Percentiles rank a stretch among this genome's conserved stretches.
phyloP scores from a whole-genome alignment of 179 eudicot species.

The Gypsophila paniculata region DNA sequence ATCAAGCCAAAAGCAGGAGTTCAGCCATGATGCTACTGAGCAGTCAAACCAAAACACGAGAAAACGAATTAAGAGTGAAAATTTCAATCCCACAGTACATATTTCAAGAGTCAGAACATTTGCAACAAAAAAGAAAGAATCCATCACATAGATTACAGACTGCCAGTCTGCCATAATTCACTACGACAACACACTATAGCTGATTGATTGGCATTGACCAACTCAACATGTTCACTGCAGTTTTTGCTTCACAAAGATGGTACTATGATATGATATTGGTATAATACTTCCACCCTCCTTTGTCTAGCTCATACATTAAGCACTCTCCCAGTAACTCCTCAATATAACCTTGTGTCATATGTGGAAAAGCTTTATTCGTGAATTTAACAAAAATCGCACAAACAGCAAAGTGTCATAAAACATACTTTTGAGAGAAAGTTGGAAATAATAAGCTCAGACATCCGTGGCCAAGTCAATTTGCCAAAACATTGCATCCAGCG shows the following conservation, averaged over 20 bases:
- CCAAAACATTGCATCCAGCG: constrained; percentile 85
- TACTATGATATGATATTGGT: not conserved
- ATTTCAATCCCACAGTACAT: not conserved
- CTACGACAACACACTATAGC: not conserved
- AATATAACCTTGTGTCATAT: not conserved
- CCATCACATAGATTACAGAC: not conserved
- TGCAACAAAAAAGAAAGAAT: not conserved
- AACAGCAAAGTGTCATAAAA: not conserved
- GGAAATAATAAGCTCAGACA: constrained; percentile 82
- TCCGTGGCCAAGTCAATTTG: constrained; percentile 93
- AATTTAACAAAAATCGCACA: not conserved
- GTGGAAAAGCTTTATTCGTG: not conserved
- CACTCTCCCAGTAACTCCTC: not conserved
- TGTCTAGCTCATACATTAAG: constrained; percentile 10
- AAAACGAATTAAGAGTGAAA: not conserved
- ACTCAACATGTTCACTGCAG: not conserved
- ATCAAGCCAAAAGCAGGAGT: too few relatives aligned
- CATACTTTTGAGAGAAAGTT: constrained; percentile 83
- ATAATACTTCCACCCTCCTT: constrained; percentile 2
- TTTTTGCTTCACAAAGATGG: not conserved
- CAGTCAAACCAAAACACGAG: constrained; percentile 4
- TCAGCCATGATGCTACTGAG: too few relatives aligned
- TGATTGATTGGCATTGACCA: constrained; percentile 1
- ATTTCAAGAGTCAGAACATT: not conserved
- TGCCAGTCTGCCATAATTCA: constrained; percentile 8